Base-by-base conservation (phyloP, 352 stramenopile species). In the Pythium brachiatum region DNA sequence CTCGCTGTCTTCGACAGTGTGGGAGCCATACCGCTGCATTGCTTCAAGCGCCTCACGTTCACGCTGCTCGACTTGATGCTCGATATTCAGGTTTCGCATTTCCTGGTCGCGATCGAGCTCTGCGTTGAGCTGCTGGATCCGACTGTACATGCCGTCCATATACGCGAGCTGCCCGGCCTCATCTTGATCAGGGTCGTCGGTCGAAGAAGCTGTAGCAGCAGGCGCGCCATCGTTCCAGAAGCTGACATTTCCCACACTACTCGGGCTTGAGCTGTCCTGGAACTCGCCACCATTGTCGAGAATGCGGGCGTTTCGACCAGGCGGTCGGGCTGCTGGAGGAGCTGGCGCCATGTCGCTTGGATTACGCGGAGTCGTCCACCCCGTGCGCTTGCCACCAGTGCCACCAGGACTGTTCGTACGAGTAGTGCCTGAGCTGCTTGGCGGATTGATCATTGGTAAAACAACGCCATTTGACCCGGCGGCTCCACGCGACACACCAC, bases 71-170 rank as follows among this genome's bases (percentile, higher is more conserved):
- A 73, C 57, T 38, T 80, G 29, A 48, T 68, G 51, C 15, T 64
- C 68, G 21, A 68, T 66, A 32, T 23, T 66, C 16, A 36, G 4
- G 13, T 64, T 27, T 48, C 67, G 68, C 25, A 31, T 12, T 20
- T 69, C 62, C 8, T 75, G 72, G 34, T 88, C 78, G 18, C 57
- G 70, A 31, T 83, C 78, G 36, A 88, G 36, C 53, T 88, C 76
- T 0, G 70, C 65, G 18, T 75, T 86, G 13, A 86, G 36, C 26
- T 69, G 31, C 58, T 79, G 76, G 56, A 90, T 86, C 3, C 73
- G 83, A 20, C 59, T 75, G 64, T 87, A 84, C 74, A 90, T 89
- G 46, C 88, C 69, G 51, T 90, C 79, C 81, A 90, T 90, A 55
- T 86, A 86, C 18, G 67, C 68, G 27, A 86, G 69, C 31, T 90